Percentiles rank a stretch among this genome's conserved stretches.
phyloP scores from a whole-genome alignment of 2,329 filamentous ascomycete genomes.

The Phoma herbarum region DNA sequence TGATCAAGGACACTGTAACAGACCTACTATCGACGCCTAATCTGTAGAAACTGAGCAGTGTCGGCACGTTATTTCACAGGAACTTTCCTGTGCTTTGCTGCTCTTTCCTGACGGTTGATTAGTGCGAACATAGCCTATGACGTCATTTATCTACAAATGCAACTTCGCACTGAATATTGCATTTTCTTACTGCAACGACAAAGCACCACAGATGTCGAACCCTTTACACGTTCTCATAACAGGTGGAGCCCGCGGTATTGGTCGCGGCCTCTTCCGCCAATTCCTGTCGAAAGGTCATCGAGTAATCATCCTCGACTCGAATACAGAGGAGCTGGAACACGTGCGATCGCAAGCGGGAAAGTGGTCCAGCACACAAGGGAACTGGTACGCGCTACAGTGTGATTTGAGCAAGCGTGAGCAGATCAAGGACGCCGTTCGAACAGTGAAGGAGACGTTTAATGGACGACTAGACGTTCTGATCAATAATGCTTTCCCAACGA shows the following conservation, averaged over 20 bases:
- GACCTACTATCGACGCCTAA: not conserved
- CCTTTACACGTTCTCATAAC: constrained; percentile 49
- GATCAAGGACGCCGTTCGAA: constrained; percentile 49
- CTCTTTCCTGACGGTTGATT: no score
- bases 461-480: constrained; percentile 46
- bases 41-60: no score
- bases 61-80: no score
- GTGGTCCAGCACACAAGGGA: constrained; percentile 29
- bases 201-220: not conserved
- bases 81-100: no score
- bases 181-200: not conserved
- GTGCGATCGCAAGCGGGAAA: constrained; percentile 43
- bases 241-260: constrained; percentile 58
- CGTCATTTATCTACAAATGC: not conserved
- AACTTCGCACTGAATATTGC: not conserved
- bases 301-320: constrained; percentile 57
- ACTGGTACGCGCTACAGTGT: constrained; percentile 41
- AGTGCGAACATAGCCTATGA: no score
- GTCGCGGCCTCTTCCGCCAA: constrained; percentile 56
- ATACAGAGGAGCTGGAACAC: constrained; percentile 53
- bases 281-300: constrained; percentile 55
- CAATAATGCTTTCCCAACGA: constrained; percentile 49
- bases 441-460: constrained; percentile 49
- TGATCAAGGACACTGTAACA: not conserved
- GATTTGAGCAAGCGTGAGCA: constrained; percentile 53